phyloP scores from a whole-genome alignment of 129 eudicot species.

The Helianthus tuberosus region DNA sequence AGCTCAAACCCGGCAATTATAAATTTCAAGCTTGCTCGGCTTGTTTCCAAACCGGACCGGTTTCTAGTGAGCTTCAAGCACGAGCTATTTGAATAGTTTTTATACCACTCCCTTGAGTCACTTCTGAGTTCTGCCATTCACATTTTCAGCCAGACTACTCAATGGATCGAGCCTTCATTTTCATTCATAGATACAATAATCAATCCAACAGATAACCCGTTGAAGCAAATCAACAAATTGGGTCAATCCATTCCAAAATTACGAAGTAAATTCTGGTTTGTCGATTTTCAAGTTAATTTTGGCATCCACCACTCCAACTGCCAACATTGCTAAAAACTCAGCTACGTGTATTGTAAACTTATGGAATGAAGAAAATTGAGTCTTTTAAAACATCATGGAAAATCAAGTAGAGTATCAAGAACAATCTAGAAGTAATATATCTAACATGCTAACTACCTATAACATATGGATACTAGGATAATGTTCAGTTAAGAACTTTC shows the following conservation, averaged over 20 bases:
- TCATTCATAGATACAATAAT: neutral
- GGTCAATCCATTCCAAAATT: neutral
- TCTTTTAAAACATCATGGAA: conserved; percentile 11
- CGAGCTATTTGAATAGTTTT: too few species aligned
- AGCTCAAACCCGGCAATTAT: too few species aligned
- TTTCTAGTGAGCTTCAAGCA: too few species aligned
- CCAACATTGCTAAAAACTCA: neutral
- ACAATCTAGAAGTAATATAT: too few species aligned
- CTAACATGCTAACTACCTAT: conserved; percentile 16
- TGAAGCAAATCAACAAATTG: neutral
- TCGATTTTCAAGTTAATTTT: neutral
- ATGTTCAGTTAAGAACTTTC: conserved; percentile 4
- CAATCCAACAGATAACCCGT: neutral
- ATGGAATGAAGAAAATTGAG: conserved; percentile 1
- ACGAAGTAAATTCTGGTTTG: neutral
- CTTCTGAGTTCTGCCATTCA: too few species aligned
- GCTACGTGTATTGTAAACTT: neutral
- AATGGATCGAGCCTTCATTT: too few species aligned
- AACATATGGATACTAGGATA: conserved; percentile 16
- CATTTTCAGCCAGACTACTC: too few species aligned
- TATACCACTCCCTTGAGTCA: too few species aligned
- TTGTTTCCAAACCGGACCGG: too few species aligned
- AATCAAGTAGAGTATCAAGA: conserved; percentile 23
- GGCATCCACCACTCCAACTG: neutral
- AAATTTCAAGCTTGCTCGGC: too few species aligned